Evolutionary conservation across 2,329 filamentous ascomycete genomes (phyloP), one percentile per base, ranked within the genome.

Genomic region (Aureobasidium sp.): DNA sequence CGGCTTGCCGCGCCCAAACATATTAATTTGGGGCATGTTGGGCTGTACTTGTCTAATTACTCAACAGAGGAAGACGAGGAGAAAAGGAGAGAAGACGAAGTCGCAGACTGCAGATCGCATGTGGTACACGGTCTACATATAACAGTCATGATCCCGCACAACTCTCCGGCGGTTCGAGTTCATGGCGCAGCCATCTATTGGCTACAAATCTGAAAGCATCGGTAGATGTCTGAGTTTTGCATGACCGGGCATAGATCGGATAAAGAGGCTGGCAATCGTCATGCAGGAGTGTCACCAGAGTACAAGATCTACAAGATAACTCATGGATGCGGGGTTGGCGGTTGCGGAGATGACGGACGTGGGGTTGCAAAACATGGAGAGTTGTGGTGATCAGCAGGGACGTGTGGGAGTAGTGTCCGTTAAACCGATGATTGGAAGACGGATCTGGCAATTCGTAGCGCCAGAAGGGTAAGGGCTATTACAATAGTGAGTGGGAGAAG

Each of bases 1-100:
- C 21, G 52, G 55, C 27, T 56, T 55, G 29, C 64, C 65, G 10
- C 63, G 54, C 10, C 64, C 63, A 35, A 65, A 68, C 22, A 62
- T 29, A 21, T 65, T 64, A 29, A 55, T 50, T 35, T 64, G 57
- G 53, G 40, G 30, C 51, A 45, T 53, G 39, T 14, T 41, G 34
- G 3, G 8, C 12, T 40, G 16, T 32, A 14, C 11, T 1, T 1
- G 3, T 16, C 24, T 22, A 6, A n/a, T n/a, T 34, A 27, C 16
- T 7, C 25, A 14, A 17, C 6, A 8, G 8, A 41, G 2, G 10
- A 10, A 19, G 21, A 34, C n/a, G 29, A n/a, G 19, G 21, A 16
- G 16, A 34, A 35, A 16, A 32, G 29, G n/a, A 22, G 30, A 12
- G 17, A 40, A 5, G 5, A 22, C 37, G 2, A 39, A 25, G 2